Percentiles rank a stretch among this genome's conserved stretches.
Conservation (phyloP, 177 flowering plant species). For the Vitis hybrid region DNA sequence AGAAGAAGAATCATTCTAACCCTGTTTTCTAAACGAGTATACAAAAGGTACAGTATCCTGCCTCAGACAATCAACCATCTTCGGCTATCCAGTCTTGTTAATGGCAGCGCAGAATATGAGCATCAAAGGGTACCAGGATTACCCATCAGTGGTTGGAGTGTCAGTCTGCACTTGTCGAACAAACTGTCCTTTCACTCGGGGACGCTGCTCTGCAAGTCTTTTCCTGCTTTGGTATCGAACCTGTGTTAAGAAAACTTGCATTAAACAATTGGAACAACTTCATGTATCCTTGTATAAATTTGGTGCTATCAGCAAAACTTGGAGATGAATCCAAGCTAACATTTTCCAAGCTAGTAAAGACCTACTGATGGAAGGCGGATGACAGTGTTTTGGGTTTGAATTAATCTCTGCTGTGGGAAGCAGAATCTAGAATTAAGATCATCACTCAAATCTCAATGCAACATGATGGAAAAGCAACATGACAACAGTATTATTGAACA, state of each 20-base stretch:
- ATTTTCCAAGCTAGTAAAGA: too few relatives aligned
- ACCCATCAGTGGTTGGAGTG: constrained; percentile 6
- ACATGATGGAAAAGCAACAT: neutral
- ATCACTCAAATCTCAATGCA: neutral
- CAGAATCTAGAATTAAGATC: too few relatives aligned
- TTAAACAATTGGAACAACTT: neutral
- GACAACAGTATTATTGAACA: too few relatives aligned
- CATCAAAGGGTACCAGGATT: neutral
- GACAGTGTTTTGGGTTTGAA: too few relatives aligned
- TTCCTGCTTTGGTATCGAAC: constrained; percentile 46
- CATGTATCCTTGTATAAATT: neutral
- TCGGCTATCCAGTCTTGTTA: too few relatives aligned
- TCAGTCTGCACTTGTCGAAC: constrained; percentile 29
- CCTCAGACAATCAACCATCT: neutral
- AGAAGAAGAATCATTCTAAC: too few relatives aligned
- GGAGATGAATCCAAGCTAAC: neutral
- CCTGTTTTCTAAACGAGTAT: too few relatives aligned
- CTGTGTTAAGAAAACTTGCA: constrained; percentile 10
- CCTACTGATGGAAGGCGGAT: too few relatives aligned
- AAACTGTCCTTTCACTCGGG: constrained; percentile 41
- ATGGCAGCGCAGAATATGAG: neutral
- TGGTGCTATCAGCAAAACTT: neutral
- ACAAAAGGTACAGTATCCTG: neutral
- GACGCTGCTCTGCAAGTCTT: constrained; percentile 38
- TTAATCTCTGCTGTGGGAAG: too few relatives aligned